phyloP scores from a whole-genome alignment of 163 green algal species.

The Prototheca cutis region DNA sequence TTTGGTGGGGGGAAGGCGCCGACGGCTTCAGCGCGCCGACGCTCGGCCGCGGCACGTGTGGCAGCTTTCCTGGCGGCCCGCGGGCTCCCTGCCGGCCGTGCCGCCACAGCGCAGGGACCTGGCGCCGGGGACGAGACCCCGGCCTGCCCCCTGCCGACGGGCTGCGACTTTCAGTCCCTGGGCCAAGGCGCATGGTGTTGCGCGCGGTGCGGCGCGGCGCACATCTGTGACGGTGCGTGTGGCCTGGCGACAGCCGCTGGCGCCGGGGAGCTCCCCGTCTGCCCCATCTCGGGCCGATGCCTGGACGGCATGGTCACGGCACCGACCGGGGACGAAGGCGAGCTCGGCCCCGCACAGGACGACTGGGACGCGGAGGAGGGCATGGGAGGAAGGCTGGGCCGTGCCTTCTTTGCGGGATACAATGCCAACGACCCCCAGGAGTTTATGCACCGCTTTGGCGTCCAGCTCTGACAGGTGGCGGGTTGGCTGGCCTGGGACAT shows the following conservation, averaged over 20 bases:
- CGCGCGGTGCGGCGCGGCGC: not conserved
- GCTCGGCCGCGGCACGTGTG: not conserved
- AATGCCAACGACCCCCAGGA: constrained; percentile 6
- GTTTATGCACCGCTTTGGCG: constrained; percentile 9
- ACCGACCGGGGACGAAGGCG: constrained; percentile 1
- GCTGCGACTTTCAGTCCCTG: constrained; percentile 1
- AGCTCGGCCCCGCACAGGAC: not conserved
- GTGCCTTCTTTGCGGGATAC: constrained; percentile 16
- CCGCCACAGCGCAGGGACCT: not conserved
- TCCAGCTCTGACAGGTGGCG: not conserved
- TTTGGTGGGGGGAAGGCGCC: not conserved
- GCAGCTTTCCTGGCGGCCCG: not conserved
- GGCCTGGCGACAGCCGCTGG: not conserved
- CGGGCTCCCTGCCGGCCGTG: not conserved
- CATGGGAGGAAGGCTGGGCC: constrained; percentile 5
- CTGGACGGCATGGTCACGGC: constrained; percentile 4
- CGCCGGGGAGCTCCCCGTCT: constrained; percentile 7
- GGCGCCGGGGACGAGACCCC: no score
- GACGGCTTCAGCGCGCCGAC: not conserved
- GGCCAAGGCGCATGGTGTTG: constrained; percentile 6
- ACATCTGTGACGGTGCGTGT: constrained; percentile 10
- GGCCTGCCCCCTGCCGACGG: not conserved
- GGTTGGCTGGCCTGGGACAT: no score
- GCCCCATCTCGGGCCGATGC: constrained; percentile 6
- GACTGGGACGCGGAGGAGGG: constrained; percentile 9